A percentile compares a stretch with the other conserved stretches of the same genome.
phyloP scores from a whole-genome alignment of 1,284 basidiomycete genomes.

The Tetrapyrgos nigripes region DNA sequence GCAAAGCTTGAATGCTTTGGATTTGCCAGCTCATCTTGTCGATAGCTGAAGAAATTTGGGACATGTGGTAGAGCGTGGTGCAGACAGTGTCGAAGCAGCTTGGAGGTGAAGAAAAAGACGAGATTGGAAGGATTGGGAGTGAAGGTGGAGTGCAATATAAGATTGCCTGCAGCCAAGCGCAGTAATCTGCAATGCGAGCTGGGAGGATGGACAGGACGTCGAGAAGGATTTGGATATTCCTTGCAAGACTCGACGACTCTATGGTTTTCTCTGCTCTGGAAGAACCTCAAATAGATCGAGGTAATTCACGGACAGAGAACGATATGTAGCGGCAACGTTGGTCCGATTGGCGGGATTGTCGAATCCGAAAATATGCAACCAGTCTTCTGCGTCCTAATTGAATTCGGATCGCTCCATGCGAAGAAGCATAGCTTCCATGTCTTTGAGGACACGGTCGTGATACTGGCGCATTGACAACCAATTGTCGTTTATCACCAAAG shows the following conservation, averaged over 20 bases:
- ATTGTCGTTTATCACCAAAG: conserved; percentile 36
- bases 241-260: conserved; percentile 27
- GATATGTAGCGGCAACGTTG: conserved; percentile 38
- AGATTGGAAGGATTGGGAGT: conserved; percentile 32
- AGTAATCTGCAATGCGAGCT: conserved; percentile 37
- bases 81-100: conserved; percentile 38
- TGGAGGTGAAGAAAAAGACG: background rate
- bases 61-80: conserved; percentile 32
- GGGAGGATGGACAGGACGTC: conserved; percentile 36
- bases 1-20: conserved; percentile 35
- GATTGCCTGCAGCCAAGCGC: conserved; percentile 33
- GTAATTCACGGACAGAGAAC: conserved; percentile 41
- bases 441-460: conserved; percentile 35
- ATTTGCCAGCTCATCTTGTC: conserved; percentile 41
- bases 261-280: conserved; percentile 20
- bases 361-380: conserved; percentile 39
- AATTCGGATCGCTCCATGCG: conserved; percentile 9
- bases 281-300: conserved; percentile 34
- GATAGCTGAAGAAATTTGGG: conserved; percentile 35
- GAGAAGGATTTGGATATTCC: conserved; percentile 30
- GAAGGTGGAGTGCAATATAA: conserved; percentile 13
- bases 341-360: conserved; percentile 32
- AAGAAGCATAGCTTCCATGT: conserved; percentile 22
- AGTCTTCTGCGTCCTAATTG: conserved; percentile 23
- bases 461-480: conserved; percentile 40